Evolutionary conservation across 2,329 filamentous ascomycete species (phyloP).

Genomic region (Fusarium zealandicum): DNA sequence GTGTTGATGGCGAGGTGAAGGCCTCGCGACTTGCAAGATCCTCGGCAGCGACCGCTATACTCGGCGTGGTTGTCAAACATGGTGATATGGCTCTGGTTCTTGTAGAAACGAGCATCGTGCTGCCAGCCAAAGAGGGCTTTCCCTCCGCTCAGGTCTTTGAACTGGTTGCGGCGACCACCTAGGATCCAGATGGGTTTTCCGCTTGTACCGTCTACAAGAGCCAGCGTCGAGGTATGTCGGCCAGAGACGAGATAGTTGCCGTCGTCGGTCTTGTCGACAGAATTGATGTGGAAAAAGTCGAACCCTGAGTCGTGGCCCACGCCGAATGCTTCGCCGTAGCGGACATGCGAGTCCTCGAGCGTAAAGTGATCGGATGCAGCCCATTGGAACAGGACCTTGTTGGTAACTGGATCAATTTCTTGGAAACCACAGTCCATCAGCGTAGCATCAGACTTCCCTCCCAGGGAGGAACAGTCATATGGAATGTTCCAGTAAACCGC

Average conservation of each 20-base stretch:
- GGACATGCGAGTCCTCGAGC: slow-evolving; percentile 37
- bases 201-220: slow-evolving; percentile 41
- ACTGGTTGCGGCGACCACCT: slow-evolving; percentile 47
- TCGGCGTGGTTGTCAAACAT: slow-evolving; percentile 52
- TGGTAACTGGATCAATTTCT: slow-evolving; percentile 48
- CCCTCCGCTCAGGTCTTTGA: slow-evolving; percentile 46
- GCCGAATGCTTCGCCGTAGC: slow-evolving; percentile 41
- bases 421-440: slow-evolving; percentile 50
- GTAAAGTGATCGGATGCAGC: slow-evolving; percentile 45
- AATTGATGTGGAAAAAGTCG: slow-evolving; percentile 52
- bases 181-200: slow-evolving; percentile 48
- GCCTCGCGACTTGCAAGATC: slow-evolving; percentile 42
- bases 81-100: slow-evolving; percentile 43
- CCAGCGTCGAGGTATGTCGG: slow-evolving; percentile 43
- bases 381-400: slow-evolving; percentile 49
- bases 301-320: slow-evolving; percentile 43
- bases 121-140: slow-evolving; percentile 50
- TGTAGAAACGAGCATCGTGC: slow-evolving; percentile 48
- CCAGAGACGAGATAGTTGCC: slow-evolving; percentile 50
- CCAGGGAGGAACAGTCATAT: slow-evolving; percentile 43
- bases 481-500: slow-evolving; percentile 49
- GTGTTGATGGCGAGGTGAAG: slow-evolving; percentile 43
- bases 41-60: slow-evolving; percentile 40
- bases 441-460: slow-evolving; percentile 42
- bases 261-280: slow-evolving; percentile 39